Base-by-base conservation (phyloP, 257 asterid species). In the Verbascum thapsus region DNA sequence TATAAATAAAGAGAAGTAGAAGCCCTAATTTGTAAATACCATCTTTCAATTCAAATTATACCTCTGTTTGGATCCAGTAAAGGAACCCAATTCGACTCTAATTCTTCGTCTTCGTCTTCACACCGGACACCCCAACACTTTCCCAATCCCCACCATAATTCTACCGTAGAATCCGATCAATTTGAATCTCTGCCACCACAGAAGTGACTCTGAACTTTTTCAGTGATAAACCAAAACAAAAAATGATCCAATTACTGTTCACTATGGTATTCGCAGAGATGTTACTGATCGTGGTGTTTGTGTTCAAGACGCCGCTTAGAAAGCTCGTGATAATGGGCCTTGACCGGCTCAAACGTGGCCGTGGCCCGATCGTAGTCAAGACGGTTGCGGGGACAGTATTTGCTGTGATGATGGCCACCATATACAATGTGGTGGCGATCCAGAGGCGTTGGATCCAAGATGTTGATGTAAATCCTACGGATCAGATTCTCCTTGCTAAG, bases 241-340 rank as follows among this genome's bases (percentile, higher is more conserved):
- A n/a, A n/a, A 91, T 91, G 96, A 79, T 82, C 57, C 88, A 72
- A 63, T 58, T 91, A 19, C 86, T 86, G 1, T 91, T 82, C 64
- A 35, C 81, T 61, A 60, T 91, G 16, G 70, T 91, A 34, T 79
- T 88, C 72, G 30, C 82, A 55, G 96, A 91, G 80, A 83, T 84
- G 91, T 69, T 75, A 58, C 53, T 91, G 76, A 91, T 86, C 79
- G 76, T 88, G 64, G 68, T 79, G 61, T 91, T 91, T 74, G 86
- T 91, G 32, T 91, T 91, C 90, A 86, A 83, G 66, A 88, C 98
- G 4, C 98, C 98, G 12, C 68, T 88, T 2, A 76, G 98, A 69
- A 91, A 91, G 80, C 72, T 91, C 60, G 90, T 86, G 40, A 83
- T 91, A 32, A 70, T 91, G 82, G 82, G 77, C n/a, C 77, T 91